Conservation (phyloP, 176 grass and related monocot species). For the Ensete ventricosum region DNA sequence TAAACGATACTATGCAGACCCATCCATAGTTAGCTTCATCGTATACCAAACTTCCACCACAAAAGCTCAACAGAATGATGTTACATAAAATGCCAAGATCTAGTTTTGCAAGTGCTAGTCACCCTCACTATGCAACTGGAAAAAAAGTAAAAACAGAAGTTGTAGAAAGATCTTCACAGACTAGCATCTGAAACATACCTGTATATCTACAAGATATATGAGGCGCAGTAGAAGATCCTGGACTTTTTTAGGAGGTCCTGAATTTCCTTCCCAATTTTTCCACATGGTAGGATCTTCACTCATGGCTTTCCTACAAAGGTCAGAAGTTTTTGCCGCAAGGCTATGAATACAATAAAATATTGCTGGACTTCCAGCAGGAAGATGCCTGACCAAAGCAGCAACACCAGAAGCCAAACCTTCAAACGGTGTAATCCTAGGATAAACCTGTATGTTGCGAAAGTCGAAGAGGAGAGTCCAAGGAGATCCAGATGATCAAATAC, state of each 20-base stretch:
- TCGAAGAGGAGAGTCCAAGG: neutral
- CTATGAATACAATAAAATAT: slow-evolving; percentile 69
- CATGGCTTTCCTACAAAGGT: slow-evolving; percentile 39
- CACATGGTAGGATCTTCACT: slow-evolving; percentile 48
- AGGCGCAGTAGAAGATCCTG: slow-evolving; percentile 64
- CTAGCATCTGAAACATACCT: slow-evolving; percentile 37
- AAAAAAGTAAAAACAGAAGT: neutral
- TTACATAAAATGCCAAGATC: neutral
- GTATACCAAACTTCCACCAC: neutral
- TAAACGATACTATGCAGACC: neutral
- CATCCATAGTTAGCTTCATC: neutral
- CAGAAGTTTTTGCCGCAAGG: slow-evolving; percentile 47
- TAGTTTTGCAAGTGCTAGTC: neutral
- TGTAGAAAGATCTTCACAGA: neutral
- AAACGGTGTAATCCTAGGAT: slow-evolving; percentile 62
- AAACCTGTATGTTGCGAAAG: slow-evolving; percentile 37
- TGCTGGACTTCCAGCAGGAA: slow-evolving; percentile 67
- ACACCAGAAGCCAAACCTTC: slow-evolving; percentile 86
- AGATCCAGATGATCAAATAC: neutral
- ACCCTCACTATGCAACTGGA: neutral
- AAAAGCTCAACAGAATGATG: neutral
- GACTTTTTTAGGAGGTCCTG: slow-evolving; percentile 73
- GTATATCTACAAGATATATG: slow-evolving; percentile 82
- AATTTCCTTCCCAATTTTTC: slow-evolving; percentile 93
- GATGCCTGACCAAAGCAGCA: slow-evolving; percentile 51